Evolutionary conservation across 2,329 filamentous ascomycete genomes (phyloP).

Genomic region (Hypoxylon sp.): DNA sequence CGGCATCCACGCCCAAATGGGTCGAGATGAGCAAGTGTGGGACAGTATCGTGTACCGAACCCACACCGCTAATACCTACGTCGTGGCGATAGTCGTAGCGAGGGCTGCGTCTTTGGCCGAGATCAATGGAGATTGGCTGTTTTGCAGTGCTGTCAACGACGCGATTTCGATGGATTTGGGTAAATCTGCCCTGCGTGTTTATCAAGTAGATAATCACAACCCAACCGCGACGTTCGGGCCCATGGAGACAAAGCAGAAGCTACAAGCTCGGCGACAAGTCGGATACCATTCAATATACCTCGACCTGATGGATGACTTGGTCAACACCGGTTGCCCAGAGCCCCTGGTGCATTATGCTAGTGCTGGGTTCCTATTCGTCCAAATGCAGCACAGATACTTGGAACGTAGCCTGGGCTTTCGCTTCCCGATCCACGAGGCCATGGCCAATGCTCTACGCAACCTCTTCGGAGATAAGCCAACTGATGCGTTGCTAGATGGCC

Average conservation of each 20-base stretch:
- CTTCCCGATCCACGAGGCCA: constrained; percentile 7
- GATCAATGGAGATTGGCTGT: not conserved
- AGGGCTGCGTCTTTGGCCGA: not conserved
- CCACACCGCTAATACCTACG: not conserved
- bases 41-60: constrained; percentile 12
- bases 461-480: constrained; percentile 7
- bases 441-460: not conserved
- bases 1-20: constrained; percentile 1
- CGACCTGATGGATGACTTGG: not conserved
- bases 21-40: not conserved
- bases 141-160: not conserved
- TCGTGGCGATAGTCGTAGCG: not conserved
- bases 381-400: not conserved
- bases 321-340: constrained; percentile 4
- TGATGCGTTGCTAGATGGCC: constrained; percentile 2
- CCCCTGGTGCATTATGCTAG: constrained; percentile 2
- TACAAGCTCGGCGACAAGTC: not conserved
- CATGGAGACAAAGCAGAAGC: not conserved
- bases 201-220: not conserved
- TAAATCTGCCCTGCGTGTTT: not conserved
- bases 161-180: not conserved
- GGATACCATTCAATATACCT: constrained; percentile 10
- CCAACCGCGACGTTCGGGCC: constrained; percentile 1
- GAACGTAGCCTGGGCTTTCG: constrained; percentile 1
- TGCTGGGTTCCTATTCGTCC: constrained; percentile 2